Percentiles rank a stretch among this genome's conserved stretches.
Evolutionary conservation across 116 monocot genomes (phyloP).

Genomic region (Trichopus zeylanicus): DNA sequence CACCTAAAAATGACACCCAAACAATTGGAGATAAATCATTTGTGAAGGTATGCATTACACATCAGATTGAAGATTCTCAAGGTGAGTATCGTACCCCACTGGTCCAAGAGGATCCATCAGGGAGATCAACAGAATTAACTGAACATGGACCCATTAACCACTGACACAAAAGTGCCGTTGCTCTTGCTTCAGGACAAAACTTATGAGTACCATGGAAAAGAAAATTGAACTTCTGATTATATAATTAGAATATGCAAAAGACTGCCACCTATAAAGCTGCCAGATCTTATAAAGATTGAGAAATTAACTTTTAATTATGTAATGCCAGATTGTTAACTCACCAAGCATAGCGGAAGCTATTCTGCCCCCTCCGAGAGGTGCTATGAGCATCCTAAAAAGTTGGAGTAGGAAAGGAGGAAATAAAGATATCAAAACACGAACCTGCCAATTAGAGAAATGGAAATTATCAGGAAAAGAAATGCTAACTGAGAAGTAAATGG

Average conservation of each 20-base stretch:
- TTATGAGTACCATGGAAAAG: not conserved
- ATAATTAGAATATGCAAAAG: no score
- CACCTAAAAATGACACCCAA: constrained; percentile 29
- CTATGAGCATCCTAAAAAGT: constrained; percentile 70
- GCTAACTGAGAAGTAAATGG: not conserved
- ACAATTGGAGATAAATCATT: not conserved
- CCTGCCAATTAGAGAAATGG: constrained; percentile 31
- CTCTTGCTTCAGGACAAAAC: constrained; percentile 58
- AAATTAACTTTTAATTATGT: no score
- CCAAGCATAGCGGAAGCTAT: constrained; percentile 79
- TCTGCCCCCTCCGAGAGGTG: constrained; percentile 70
- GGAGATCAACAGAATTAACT: constrained; percentile 70
- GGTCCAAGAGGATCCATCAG: constrained; percentile 62
- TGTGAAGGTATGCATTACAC: no score
- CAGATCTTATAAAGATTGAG: no score
- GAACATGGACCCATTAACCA: constrained; percentile 93
- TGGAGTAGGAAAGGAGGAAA: constrained; percentile 73
- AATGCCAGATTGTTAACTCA: constrained; percentile 24
- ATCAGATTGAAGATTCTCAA: not conserved
- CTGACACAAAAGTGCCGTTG: constrained; percentile 79
- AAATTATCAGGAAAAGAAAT: constrained; percentile 6
- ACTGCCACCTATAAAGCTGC: no score
- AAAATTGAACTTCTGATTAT: no score
- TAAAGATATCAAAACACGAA: constrained; percentile 66
- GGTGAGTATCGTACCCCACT: constrained; percentile 56